Conservation (phyloP, 495 filamentous ascomycete genomes). For the Pyronema domesticum region DNA sequence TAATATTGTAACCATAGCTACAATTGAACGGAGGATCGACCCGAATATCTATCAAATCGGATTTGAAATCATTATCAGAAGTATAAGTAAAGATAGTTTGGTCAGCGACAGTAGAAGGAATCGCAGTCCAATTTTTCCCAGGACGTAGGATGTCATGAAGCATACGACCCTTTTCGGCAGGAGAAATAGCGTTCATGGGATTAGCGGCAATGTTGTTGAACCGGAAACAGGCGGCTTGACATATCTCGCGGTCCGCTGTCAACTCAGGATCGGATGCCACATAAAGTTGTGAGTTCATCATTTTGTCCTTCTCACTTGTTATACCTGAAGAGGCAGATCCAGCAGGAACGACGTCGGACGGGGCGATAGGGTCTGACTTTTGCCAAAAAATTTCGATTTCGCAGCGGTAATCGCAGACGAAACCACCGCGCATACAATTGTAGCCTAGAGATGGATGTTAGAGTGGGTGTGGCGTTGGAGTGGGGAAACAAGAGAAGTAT, state of each 20-base stretch:
- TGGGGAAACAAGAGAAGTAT: too few species aligned
- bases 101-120: slow-evolving; percentile 8
- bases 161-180: too few species aligned
- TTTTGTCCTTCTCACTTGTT: slow-evolving; percentile 96
- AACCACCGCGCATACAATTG: slow-evolving; percentile 83
- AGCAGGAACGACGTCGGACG: too few species aligned
- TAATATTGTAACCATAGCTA: slow-evolving; percentile 91
- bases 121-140: slow-evolving; percentile 16
- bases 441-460: too few species aligned
- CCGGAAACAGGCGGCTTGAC: slow-evolving; percentile 63
- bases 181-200: too few species aligned
- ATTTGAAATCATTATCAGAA: slow-evolving; percentile 6
- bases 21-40: slow-evolving; percentile 86
- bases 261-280: slow-evolving; percentile 61
- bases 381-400: slow-evolving; percentile 57
- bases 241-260: slow-evolving; percentile 69
- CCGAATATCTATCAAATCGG: slow-evolving; percentile 54
- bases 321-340: too few species aligned
- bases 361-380: too few species aligned
- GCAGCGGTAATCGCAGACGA: slow-evolving; percentile 87
- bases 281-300: slow-evolving; percentile 71
- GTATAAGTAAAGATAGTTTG: slow-evolving; percentile 20
- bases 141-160: too few species aligned
- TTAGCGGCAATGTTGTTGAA: slow-evolving; percentile 76
- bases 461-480: too few species aligned